A percentile compares a stretch with the other conserved stretches of the same genome.
Evolutionary conservation across 2,329 filamentous ascomycete genomes (phyloP).

Genomic region (Tolypocladium amazonense): DNA sequence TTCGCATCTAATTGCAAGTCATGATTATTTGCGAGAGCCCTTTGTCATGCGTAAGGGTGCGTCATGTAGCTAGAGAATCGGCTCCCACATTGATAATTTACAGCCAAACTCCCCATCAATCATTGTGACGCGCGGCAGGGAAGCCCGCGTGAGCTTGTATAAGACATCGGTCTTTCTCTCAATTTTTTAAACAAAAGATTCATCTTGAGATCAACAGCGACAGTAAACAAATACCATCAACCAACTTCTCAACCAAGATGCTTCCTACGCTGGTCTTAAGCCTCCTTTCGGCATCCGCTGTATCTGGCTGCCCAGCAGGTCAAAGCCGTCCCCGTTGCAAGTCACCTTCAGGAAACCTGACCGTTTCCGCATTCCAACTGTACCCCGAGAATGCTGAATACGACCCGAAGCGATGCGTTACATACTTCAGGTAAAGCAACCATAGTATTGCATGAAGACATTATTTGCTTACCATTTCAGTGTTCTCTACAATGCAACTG

Average conservation of each 20-base stretch:
- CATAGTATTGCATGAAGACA: too few relatives aligned
- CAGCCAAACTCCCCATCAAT: not conserved
- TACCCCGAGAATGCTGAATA: conserved; percentile 13
- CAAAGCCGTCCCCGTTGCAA: not conserved
- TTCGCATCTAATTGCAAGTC: too few relatives aligned
- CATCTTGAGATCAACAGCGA: not conserved
- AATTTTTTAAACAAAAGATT: not conserved
- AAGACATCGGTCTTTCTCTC: not conserved
- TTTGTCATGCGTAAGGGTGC: not conserved
- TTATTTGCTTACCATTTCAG: not conserved
- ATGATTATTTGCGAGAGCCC: not conserved
- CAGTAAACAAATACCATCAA: not conserved
- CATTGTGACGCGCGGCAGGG: not conserved
- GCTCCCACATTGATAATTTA: not conserved
- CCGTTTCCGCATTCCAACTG: conserved; percentile 4
- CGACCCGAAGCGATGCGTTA: conserved; percentile 8
- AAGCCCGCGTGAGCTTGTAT: not conserved
- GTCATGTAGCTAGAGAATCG: not conserved
- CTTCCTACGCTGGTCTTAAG: not conserved
- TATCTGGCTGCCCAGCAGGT: not conserved
- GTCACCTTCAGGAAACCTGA: not conserved
- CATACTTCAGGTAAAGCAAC: conserved; percentile 9
- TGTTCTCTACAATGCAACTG: not conserved
- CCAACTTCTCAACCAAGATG: not conserved
- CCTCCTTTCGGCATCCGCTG: not conserved